Evolutionary conservation across 441 rosid genomes (phyloP).

Genomic region (Sinapis alba): DNA sequence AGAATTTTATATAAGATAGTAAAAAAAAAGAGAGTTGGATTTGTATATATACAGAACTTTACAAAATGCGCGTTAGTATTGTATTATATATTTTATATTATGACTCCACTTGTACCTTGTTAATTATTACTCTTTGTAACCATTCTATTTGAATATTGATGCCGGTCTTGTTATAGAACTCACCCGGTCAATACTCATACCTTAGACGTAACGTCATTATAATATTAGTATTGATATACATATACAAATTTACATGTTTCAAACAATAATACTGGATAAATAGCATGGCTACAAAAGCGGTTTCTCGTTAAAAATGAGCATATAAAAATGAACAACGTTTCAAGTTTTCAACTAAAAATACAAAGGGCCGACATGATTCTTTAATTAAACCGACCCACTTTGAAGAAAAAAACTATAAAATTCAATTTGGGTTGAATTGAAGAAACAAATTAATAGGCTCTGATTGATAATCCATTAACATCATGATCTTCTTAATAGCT

Average conservation of each 20-base stretch:
- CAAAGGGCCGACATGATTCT: not conserved
- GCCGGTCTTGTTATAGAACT: slow-evolving; percentile 28
- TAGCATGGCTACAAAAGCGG: not conserved
- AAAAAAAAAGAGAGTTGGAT: not conserved
- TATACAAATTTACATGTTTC: not conserved
- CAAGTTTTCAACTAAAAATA: not conserved
- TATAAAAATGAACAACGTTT: not conserved
- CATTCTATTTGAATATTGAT: slow-evolving; percentile 29
- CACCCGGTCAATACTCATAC: slow-evolving; percentile 25
- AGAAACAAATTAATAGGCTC: not conserved
- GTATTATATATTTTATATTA: slow-evolving; percentile 8
- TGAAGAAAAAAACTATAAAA: not conserved
- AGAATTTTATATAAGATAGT: not conserved
- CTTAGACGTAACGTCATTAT: slow-evolving; percentile 5
- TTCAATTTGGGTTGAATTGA: not conserved
- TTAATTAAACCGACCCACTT: not conserved
- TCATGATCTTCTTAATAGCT: not conserved
- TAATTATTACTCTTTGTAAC: slow-evolving; percentile 8
- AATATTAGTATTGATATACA: not conserved
- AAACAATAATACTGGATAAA: not conserved
- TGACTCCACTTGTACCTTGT: slow-evolving; percentile 21
- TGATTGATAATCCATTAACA: not conserved
- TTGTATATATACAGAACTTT: not conserved
- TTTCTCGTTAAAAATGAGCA: not conserved
- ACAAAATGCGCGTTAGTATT: not conserved